phyloP scores from a whole-genome alignment of 1,284 basidiomycete genomes.

The Leccinum laetum region DNA sequence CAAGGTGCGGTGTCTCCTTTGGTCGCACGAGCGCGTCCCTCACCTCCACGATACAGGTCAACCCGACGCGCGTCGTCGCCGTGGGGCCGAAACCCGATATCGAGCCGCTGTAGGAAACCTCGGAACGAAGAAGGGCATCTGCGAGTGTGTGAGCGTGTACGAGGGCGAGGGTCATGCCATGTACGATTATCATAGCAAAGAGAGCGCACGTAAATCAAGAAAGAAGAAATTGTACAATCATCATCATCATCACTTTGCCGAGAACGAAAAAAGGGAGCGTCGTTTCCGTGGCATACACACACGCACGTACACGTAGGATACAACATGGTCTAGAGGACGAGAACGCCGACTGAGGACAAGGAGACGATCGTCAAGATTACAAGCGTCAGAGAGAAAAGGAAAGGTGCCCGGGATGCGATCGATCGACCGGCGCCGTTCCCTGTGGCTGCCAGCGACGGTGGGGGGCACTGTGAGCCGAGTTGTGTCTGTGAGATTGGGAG shows the following conservation, averaged over 20 bases:
- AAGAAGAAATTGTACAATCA: neutral
- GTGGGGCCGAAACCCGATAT: constrained; percentile 74
- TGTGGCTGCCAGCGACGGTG: neutral
- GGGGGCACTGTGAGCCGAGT: constrained; percentile 25
- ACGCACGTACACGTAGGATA: neutral
- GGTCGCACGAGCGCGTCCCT: neutral
- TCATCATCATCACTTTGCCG: neutral
- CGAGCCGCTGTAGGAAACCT: constrained; percentile 49
- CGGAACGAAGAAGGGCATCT: neutral
- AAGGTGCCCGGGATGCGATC: neutral
- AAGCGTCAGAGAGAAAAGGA: constrained; percentile 14
- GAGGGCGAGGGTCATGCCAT: neutral
- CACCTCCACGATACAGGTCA: constrained; percentile 50
- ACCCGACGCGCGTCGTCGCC: constrained; percentile 75
- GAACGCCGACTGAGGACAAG: constrained; percentile 18
- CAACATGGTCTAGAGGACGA: constrained; percentile 25
- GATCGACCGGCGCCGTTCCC: constrained; percentile 6
- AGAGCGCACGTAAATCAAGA: neutral
- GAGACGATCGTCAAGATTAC: constrained; percentile 22
- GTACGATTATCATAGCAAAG: neutral
- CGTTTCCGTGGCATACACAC: too few species aligned
- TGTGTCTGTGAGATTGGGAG: constrained; percentile 22
- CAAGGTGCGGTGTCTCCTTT: constrained; percentile 36
- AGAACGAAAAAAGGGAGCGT: neutral
- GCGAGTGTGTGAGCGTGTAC: neutral